Evolutionary conservation across 2,329 filamentous ascomycete genomes (phyloP).

Genomic region (Coleophoma cylindrospora): DNA sequence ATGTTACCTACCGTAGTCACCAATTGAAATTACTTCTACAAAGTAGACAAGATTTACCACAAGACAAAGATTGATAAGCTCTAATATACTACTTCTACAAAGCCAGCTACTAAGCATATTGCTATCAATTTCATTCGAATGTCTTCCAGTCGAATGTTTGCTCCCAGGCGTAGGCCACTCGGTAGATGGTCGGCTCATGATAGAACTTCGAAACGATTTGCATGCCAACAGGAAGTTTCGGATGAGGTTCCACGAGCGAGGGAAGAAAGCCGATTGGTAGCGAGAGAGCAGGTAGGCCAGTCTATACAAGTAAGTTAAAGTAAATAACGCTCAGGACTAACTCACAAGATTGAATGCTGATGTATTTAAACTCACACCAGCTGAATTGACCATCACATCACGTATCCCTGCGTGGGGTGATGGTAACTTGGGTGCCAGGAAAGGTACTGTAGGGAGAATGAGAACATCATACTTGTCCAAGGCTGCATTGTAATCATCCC

Average conservation of each 20-base stretch:
- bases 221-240: slow-evolving; percentile 43
- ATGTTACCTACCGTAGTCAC: too few relatives aligned
- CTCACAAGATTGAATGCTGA: slow-evolving; percentile 50
- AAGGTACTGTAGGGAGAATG: slow-evolving; percentile 41
- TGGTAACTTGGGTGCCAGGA: slow-evolving; percentile 38
- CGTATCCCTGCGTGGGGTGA: slow-evolving; percentile 26
- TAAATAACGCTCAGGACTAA: slow-evolving; percentile 37
- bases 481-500: slow-evolving; percentile 35
- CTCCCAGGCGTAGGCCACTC: slow-evolving; percentile 40
- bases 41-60: too few relatives aligned
- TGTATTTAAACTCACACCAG: slow-evolving; percentile 51
- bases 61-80: too few relatives aligned
- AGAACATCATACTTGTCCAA: slow-evolving; percentile 35
- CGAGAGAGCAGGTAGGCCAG: slow-evolving; percentile 23
- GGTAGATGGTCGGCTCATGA: slow-evolving; percentile 39
- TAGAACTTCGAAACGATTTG: slow-evolving; percentile 47
- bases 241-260: slow-evolving; percentile 3
- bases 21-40: too few relatives aligned
- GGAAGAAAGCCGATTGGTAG: too few relatives aligned
- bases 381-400: slow-evolving; percentile 41
- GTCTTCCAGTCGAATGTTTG: too few relatives aligned
- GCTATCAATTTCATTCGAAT: too few relatives aligned
- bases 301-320: slow-evolving; percentile 35
- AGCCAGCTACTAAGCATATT: too few relatives aligned
- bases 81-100: too few relatives aligned